phyloP scores from a whole-genome alignment of 768 basidiomycete species.

The Tylopilus vinaceipallidus region DNA sequence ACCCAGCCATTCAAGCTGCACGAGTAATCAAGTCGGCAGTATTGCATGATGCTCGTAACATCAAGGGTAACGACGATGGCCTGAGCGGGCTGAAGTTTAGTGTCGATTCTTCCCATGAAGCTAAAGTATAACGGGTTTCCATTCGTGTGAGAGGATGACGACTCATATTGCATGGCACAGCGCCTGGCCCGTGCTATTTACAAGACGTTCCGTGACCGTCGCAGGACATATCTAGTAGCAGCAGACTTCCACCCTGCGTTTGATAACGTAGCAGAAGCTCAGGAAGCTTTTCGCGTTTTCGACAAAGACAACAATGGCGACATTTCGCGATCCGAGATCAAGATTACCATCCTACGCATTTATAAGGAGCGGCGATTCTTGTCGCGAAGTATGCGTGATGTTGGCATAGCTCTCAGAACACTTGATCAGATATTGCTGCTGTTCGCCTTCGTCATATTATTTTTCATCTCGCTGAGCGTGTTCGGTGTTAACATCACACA shows the following conservation, averaged over 20 bases:
- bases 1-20: slow-evolving; percentile 53
- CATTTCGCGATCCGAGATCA: slow-evolving; percentile 73
- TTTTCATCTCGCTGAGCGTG: slow-evolving; percentile 71
- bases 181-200: slow-evolving; percentile 69
- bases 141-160: background rate
- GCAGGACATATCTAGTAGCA: slow-evolving; percentile 60
- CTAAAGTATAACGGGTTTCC: slow-evolving; percentile 46
- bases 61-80: slow-evolving; percentile 49
- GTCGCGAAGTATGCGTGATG: slow-evolving; percentile 75
- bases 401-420: slow-evolving; percentile 61
- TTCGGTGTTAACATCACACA: slow-evolving; percentile 67
- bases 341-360: slow-evolving; percentile 60
- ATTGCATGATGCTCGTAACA: slow-evolving; percentile 73
- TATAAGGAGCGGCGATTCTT: slow-evolving; percentile 81
- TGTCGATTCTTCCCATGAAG: slow-evolving; percentile 58
- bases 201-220: slow-evolving; percentile 53
- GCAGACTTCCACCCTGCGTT: slow-evolving; percentile 73
- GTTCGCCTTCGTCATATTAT: slow-evolving; percentile 60
- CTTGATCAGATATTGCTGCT: slow-evolving; percentile 63
- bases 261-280: slow-evolving; percentile 50
- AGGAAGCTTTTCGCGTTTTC: slow-evolving; percentile 71
- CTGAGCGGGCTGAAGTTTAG: slow-evolving; percentile 47
- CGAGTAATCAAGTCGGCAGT: slow-evolving; percentile 67
- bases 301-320: slow-evolving; percentile 79
- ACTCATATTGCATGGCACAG: slow-evolving; percentile 31